Conservation (phyloP, 768 basidiomycete species). For the Leccinum imitatum region DNA sequence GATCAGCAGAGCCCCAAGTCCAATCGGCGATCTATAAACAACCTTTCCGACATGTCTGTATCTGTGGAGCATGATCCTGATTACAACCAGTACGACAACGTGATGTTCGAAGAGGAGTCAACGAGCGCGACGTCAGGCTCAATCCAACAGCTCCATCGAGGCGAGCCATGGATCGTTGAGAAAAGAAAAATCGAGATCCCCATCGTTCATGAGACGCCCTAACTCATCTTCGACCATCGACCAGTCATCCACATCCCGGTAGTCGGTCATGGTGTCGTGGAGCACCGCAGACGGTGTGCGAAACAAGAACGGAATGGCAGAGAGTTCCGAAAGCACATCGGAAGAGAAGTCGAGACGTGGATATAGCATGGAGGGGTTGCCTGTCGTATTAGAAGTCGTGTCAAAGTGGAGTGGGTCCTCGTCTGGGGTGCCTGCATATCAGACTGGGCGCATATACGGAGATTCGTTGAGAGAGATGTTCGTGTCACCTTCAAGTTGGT, state of each 20-base stretch:
- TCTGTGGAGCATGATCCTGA: not conserved
- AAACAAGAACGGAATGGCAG: constrained; percentile 33
- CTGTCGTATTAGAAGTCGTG: not conserved
- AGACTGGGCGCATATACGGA: constrained; percentile 23
- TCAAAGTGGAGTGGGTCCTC: constrained; percentile 1
- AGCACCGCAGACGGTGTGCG: constrained; percentile 18
- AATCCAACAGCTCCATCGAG: constrained; percentile 16
- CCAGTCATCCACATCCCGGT: constrained; percentile 12
- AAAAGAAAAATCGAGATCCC: constrained; percentile 29
- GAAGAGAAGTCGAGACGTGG: constrained; percentile 15
- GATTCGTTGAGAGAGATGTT: constrained; percentile 1
- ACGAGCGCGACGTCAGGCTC: not conserved
- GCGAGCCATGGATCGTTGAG: constrained; percentile 19
- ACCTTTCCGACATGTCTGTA: not conserved
- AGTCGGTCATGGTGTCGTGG: not conserved
- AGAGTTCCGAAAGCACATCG: constrained; percentile 23
- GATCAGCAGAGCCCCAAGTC: too few relatives aligned
- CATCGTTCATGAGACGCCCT: constrained; percentile 18
- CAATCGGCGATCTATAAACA: not conserved
- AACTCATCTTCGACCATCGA: constrained; percentile 22
- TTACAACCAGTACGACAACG: not conserved
- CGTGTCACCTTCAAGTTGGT: constrained; percentile 22
- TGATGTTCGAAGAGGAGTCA: constrained; percentile 6
- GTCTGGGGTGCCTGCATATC: constrained; percentile 13
- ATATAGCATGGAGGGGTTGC: not conserved